A percentile compares a stretch with the other conserved stretches of the same genome.
These are phyloP conservation scores for Teunomyces aglyptinius DNA, from an alignment of 805 yeast genomes.

Conservation along the genomic window DNA sequence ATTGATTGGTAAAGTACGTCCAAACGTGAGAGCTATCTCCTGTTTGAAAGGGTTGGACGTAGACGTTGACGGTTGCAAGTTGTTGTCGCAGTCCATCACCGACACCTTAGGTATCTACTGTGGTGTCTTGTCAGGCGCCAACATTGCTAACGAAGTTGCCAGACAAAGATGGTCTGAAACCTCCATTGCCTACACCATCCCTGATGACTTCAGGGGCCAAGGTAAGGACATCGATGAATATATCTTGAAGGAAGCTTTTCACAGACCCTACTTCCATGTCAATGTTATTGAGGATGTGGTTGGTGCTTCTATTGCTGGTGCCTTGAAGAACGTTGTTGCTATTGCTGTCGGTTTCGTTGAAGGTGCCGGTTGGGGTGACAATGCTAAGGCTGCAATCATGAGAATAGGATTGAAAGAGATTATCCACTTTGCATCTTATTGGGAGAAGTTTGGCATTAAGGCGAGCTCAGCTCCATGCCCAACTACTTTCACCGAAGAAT, in stretches of 20 bases:
- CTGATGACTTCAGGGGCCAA: conserved; percentile 63
- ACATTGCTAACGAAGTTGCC: conserved; percentile 96
- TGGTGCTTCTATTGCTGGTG: conserved; percentile 96
- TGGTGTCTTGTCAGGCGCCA: conserved; percentile 97
- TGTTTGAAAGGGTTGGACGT: conserved; percentile 96
- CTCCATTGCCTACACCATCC: conserved; percentile 85
- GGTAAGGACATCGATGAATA: conserved; percentile 72
- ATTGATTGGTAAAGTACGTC: conserved; percentile 71
- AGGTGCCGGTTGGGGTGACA: conserved; percentile 98
- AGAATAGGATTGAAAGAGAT: conserved; percentile 92
- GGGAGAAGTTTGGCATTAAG: conserved; percentile 56
- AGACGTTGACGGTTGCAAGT: conserved; percentile 76
- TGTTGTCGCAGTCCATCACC: conserved; percentile 75
- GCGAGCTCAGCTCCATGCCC: conserved; percentile 59
- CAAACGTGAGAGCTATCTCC: conserved; percentile 81
- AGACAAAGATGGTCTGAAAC: conserved; percentile 96
- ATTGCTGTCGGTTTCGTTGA: conserved; percentile 96
- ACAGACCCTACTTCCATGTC: conserved; percentile 97
- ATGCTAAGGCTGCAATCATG: conserved; percentile 97
- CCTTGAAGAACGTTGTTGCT: conserved; percentile 94
- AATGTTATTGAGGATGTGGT: conserved; percentile 89
- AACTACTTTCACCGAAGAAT: conserved; percentile 85
- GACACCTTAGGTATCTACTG: conserved; percentile 83
- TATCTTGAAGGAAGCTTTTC: conserved; percentile 80
- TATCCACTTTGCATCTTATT: conserved; percentile 67